Evolutionary conservation across 805 yeast species (phyloP).

Genomic region (Sungouiella thailandica): DNA sequence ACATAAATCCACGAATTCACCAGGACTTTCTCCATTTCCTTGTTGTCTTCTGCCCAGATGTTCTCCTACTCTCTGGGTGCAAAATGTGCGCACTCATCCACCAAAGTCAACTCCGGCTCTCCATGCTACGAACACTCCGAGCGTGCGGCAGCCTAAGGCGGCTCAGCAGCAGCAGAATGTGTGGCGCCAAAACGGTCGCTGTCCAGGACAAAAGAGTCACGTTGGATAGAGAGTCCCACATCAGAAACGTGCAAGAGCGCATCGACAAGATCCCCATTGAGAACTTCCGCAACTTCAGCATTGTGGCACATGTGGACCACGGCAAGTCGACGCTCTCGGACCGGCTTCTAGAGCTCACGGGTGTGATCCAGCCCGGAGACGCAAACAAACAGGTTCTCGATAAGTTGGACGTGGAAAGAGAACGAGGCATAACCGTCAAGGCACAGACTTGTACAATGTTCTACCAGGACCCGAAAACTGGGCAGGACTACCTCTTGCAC

Average conservation of each 20-base stretch:
- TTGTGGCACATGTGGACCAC: slow-evolving; percentile 95
- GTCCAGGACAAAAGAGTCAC: slow-evolving; percentile 21
- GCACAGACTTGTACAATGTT: slow-evolving; percentile 97
- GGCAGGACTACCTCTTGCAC: slow-evolving; percentile 77
- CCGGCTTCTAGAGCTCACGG: slow-evolving; percentile 79
- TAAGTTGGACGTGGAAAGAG: slow-evolving; percentile 89
- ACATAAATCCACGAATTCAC: neutral
- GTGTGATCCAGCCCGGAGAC: slow-evolving; percentile 71
- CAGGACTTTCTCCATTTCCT: neutral
- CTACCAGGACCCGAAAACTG: slow-evolving; percentile 52
- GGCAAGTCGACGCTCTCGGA: slow-evolving; percentile 88
- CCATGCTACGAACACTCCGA: too few relatives aligned
- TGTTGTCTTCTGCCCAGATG: neutral
- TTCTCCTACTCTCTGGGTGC: too few relatives aligned
- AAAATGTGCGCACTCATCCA: neutral
- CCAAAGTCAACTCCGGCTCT: neutral
- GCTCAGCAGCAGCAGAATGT: too few relatives aligned
- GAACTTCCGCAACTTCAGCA: slow-evolving; percentile 83
- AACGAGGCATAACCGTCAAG: slow-evolving; percentile 93
- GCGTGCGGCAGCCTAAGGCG: too few relatives aligned
- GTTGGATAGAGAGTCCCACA: slow-evolving; percentile 30
- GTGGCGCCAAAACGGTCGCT: slow-evolving; percentile 11
- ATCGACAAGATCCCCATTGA: slow-evolving; percentile 77
- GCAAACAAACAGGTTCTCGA: slow-evolving; percentile 80
- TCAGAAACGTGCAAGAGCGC: slow-evolving; percentile 43